Percentiles rank a stretch among this genome's conserved stretches.
These are phyloP conservation scores for Eucalyptus marginata DNA, from an alignment of 345 rosid species.

Conservation along the genomic window DNA sequence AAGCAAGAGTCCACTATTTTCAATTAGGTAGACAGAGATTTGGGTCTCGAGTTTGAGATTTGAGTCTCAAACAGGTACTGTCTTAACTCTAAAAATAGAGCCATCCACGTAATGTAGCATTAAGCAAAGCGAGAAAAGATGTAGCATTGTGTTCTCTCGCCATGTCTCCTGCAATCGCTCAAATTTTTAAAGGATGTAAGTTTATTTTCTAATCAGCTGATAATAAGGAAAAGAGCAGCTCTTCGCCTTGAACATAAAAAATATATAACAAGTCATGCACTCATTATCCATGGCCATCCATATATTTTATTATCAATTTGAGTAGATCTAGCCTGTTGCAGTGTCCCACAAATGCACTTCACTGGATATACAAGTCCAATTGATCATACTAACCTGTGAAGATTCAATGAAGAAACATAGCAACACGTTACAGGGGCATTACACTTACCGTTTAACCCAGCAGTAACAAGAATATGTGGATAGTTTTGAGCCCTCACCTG, in stretches of 20 bases:
- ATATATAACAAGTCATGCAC: background rate
- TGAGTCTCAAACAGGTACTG: background rate
- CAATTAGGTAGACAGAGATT: background rate
- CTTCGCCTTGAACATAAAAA: background rate
- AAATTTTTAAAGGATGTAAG: background rate
- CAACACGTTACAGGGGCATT: background rate
- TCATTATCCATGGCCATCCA: background rate
- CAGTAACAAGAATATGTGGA: slow-evolving; percentile 71
- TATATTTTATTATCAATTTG: background rate
- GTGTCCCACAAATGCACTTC: background rate
- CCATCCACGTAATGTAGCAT: background rate
- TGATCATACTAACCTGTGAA: background rate
- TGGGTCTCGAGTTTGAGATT: background rate
- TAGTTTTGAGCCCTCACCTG: slow-evolving; percentile 76
- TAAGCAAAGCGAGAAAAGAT: background rate
- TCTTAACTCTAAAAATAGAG: background rate
- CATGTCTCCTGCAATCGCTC: background rate
- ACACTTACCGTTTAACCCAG: slow-evolving; percentile 77
- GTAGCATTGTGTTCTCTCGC: background rate
- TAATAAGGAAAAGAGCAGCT: background rate
- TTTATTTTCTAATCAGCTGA: background rate
- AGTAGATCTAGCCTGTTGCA: background rate
- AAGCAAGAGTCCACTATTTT: background rate
- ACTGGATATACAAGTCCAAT: background rate
- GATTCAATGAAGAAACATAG: background rate